Percentiles rank a stretch among this genome's conserved stretches.
Conservation (phyloP, 345 rosid genomes). For the Rhodamnia argentea region DNA sequence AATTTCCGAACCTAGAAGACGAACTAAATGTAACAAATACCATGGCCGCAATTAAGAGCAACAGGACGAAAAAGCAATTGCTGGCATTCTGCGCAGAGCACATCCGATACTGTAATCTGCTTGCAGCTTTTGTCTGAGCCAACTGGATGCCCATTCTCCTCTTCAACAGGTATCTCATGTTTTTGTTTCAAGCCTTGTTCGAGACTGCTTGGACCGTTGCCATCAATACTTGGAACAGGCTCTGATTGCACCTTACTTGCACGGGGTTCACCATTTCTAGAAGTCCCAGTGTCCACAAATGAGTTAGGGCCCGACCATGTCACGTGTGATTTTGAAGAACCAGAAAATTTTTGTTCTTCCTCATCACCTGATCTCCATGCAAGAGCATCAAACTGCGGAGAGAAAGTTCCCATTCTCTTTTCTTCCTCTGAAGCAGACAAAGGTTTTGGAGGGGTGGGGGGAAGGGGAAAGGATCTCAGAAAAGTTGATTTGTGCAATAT, state of each 20-base stretch:
- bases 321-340: neutral
- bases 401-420: constrained; percentile 9
- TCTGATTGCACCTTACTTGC: constrained; percentile 5
- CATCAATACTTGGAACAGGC: neutral
- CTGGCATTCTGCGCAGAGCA: constrained; percentile 61
- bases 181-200: neutral
- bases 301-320: neutral
- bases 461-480: neutral
- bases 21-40: constrained; percentile 22
- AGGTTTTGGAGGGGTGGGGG: no score
- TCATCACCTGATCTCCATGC: neutral
- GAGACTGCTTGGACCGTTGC: neutral
- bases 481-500: neutral
- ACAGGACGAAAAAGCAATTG: constrained; percentile 51
- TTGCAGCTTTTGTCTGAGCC: constrained; percentile 6
- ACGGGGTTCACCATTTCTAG: constrained; percentile 10
- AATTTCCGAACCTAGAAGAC: neutral
- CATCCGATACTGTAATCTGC: constrained; percentile 35
- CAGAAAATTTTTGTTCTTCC: neutral
- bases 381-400: constrained; percentile 46
- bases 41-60: constrained; percentile 84
- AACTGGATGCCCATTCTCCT: constrained; percentile 1
- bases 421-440: constrained; percentile 52
- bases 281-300: neutral
- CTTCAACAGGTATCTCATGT: neutral